These are phyloP conservation scores for Cephalotrichum gorgonifer DNA, from an alignment of 2,329 filamentous ascomycete species.

Conservation along the genomic window DNA sequence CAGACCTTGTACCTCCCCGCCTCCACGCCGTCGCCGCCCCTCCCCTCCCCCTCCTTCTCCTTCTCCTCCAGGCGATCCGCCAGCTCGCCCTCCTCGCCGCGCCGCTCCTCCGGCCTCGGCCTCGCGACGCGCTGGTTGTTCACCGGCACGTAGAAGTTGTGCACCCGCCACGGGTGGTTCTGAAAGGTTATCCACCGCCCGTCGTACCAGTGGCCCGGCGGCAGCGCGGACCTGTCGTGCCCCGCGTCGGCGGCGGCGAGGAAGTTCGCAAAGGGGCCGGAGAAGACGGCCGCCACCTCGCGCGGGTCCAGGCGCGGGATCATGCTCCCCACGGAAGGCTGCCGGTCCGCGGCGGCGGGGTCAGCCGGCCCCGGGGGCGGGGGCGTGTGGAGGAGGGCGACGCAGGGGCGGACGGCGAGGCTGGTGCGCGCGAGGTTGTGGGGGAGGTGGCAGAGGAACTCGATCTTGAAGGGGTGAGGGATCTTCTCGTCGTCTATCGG, in stretches of 20 bases:
- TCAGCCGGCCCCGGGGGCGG: conserved; percentile 5
- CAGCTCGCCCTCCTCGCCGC: conserved; percentile 28
- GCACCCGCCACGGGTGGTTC: conserved; percentile 68
- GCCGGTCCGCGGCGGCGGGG: conserved; percentile 8
- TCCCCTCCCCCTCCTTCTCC: conserved; percentile 15
- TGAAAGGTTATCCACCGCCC: conserved; percentile 77
- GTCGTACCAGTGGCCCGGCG: conserved; percentile 66
- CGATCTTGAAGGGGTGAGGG: conserved; percentile 69
- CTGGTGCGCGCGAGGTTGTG: conserved; percentile 64
- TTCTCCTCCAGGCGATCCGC: conserved; percentile 26
- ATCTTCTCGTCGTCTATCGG: conserved; percentile 60
- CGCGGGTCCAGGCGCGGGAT: conserved; percentile 76
- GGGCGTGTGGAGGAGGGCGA: conserved; percentile 61
- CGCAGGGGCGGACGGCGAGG: conserved; percentile 63
- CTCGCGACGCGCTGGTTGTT: conserved; percentile 58
- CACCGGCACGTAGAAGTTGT: conserved; percentile 86
- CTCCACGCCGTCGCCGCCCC: conserved; percentile 15
- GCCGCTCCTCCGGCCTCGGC: conserved; percentile 28
- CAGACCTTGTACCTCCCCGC: conserved; percentile 69
- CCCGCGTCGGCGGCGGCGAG: conserved; percentile 43
- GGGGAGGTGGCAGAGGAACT: conserved; percentile 79
- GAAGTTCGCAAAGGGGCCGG: conserved; percentile 79
- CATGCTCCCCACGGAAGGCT: conserved; percentile 49
- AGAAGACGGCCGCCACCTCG: conserved; percentile 91
- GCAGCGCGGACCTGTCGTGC: conserved; percentile 26